Evolutionary conservation across 306 rosid genomes (phyloP), one percentile per base, ranked within the genome.

Genomic region (Neltuma alba): DNA sequence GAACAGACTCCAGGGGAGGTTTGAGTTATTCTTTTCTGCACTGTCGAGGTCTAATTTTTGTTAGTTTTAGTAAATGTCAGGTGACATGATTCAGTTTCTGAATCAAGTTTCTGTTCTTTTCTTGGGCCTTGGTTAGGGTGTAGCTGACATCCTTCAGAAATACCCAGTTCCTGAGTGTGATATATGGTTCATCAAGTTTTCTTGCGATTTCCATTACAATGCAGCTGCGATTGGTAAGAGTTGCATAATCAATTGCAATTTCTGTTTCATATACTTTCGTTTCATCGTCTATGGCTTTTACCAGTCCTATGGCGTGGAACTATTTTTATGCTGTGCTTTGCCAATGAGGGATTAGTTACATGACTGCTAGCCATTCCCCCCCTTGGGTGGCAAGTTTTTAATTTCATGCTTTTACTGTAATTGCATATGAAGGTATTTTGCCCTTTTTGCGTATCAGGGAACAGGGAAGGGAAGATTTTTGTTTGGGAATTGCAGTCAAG

Each of bases 1-100:
- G 98, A 95, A 57, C 98, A 95, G 72, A 84, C 91, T 74, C 94
- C 97, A n/a, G 98, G 99, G 61, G 97, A 91, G 98, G 99, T 93
- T 37, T 85, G 82, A 76, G 65, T 33, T 60, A 72, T 76, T 55
- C 6, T 74, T 34, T 78, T 50, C 63, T 50, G 34, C 48, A 15
- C 76, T 81, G 70, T 77, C 6, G 23, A 47, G 15, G 36, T 73
- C 38, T 16, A 72, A 63, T 40, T 11, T 72, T 16, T 31, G n/a
- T 72, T 47, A 64, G 70, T 47, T 33, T 80, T 41, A n/a, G 37
- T 48, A 9, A 42, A 74, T 38, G 40, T 74, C 38, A 14, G 57
- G 75, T 44, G 31, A 20, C 68, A 34, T 37, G 15, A 10, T 70
- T 63, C 45, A 68, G 79, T 65, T 57, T 12, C 75, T 37, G 69